Conservation (phyloP, 2,329 filamentous ascomycete species). For the Colletotrichum graminicola region DNA sequence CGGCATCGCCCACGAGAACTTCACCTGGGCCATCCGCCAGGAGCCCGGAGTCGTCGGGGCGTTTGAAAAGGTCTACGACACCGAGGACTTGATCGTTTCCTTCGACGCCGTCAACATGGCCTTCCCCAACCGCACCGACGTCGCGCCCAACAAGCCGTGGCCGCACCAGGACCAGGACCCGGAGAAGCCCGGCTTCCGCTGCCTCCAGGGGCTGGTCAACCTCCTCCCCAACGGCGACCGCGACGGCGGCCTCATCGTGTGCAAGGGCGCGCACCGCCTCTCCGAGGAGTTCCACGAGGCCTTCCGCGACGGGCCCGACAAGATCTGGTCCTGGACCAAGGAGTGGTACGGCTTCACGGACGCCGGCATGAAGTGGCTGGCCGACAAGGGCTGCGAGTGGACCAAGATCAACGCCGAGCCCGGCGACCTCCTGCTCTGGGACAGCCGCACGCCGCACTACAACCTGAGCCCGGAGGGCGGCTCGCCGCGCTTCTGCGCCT, state of each 20-base stretch:
- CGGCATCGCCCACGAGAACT: conserved; percentile 28
- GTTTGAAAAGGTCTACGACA: conserved; percentile 32
- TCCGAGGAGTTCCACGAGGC: conserved; percentile 42
- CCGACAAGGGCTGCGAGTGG: conserved; percentile 39
- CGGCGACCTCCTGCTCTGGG: conserved; percentile 53
- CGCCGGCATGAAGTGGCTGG: conserved; percentile 42
- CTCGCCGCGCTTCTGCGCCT: conserved; percentile 43
- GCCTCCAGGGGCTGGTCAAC: conserved; percentile 23
- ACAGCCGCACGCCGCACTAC: conserved; percentile 44
- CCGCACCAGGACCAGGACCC: conserved; percentile 33
- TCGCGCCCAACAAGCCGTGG: conserved; percentile 27
- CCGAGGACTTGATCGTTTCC: conserved; percentile 23
- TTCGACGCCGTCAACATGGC: conserved; percentile 33
- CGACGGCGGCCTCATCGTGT: conserved; percentile 28
- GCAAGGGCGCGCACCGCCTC: conserved; percentile 33
- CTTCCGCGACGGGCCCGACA: conserved; percentile 24
- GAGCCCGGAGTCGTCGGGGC: conserved; percentile 24
- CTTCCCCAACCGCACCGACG: conserved; percentile 26
- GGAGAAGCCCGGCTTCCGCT: conserved; percentile 22
- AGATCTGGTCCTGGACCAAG: conserved; percentile 46
- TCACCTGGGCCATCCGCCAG: conserved; percentile 27
- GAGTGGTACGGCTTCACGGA: conserved; percentile 43
- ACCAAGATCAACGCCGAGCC: conserved; percentile 50
- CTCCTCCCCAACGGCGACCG: conserved; percentile 17
- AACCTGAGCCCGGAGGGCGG: conserved; percentile 38